Evolutionary conservation across 305 asterid genomes (phyloP), one percentile per base, ranked within the genome.

Genomic region (Andrographis paniculata): DNA sequence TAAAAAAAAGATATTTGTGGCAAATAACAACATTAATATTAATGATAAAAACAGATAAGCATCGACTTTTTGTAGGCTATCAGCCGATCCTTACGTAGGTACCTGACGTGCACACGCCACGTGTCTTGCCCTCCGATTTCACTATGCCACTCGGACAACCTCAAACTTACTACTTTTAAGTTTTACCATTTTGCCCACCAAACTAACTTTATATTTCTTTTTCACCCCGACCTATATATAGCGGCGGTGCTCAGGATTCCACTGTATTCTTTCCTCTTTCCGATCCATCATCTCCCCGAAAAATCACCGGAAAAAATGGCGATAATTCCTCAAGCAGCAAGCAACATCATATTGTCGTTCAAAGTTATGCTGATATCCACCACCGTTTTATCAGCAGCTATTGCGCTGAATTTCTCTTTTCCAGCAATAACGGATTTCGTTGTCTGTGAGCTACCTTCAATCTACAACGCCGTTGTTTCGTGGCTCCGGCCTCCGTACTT

Each of bases 101-200:
- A 52, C 40, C 61, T 42, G 49, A 58, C 40, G 58, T 64, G 28
- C 16, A 41, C 53, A 5, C 10, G 33, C 70, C 70, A 64, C 52
- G 23, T 58, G 70, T 41, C 56, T 53, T 53, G 49, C 52, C 1
- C 12, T 30, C 39, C 19, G 52, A 0, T 19, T 56, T 36, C 22
- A 24, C 58, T 45, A 2, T 17, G 35, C 47, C 52, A 47, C 33
- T 52, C 45, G 18, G 37, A 18, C 37, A 0, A 5, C 6, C 9
- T 2, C 38, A 7, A 33, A 11, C n/a, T n/a, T n/a, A n/a, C 38
- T 11, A 33, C 8, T 24, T 24, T 24, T 24, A 4, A 24, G 30
- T 24, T 33, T 33, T 11, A 33, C 38, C 38, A 33, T 33, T 33
- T 33, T 33, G 9, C 3, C 38, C 38, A 4, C 2, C n/a, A 6